Percentiles rank a stretch among this genome's conserved stretches.
Conservation (phyloP, 1,139 yeast genomes). For the Geotrichum citri-aurantii region DNA sequence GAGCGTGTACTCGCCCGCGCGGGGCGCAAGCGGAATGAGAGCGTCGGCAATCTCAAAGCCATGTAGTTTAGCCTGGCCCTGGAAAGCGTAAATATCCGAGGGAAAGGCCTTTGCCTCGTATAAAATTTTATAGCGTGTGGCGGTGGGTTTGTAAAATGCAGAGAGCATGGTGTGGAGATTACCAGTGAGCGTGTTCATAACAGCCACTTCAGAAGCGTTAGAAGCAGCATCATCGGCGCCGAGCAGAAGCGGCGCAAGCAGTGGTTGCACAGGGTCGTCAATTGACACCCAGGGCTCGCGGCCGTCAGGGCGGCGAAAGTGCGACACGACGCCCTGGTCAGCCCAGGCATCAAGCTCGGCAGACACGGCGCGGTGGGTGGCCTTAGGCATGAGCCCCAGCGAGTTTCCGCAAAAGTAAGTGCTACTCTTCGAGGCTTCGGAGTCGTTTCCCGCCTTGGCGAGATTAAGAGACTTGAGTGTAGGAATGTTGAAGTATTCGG, state of each 20-base stretch:
- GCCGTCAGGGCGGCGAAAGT: slow-evolving; percentile 59
- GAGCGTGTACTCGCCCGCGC: slow-evolving; percentile 50
- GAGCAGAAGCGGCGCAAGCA: slow-evolving; percentile 70
- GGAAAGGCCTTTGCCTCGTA: slow-evolving; percentile 89
- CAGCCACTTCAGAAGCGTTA: slow-evolving; percentile 57
- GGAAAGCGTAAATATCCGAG: slow-evolving; percentile 81
- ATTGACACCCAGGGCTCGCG: slow-evolving; percentile 68
- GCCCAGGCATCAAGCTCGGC: slow-evolving; percentile 80
- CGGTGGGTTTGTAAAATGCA: slow-evolving; percentile 64
- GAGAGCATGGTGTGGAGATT: slow-evolving; percentile 70
- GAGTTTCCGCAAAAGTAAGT: slow-evolving; percentile 87
- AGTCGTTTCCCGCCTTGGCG: slow-evolving; percentile 10
- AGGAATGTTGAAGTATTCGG: slow-evolving; percentile 51
- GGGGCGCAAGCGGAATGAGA: slow-evolving; percentile 58
- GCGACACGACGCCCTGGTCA: slow-evolving; percentile 74
- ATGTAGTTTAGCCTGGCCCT: slow-evolving; percentile 61
- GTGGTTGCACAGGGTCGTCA: slow-evolving; percentile 67
- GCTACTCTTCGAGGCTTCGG: slow-evolving; percentile 29
- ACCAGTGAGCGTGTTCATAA: slow-evolving; percentile 80
- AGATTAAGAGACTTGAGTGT: slow-evolving; percentile 45
- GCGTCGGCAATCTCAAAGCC: slow-evolving; percentile 54
- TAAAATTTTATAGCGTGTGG: slow-evolving; percentile 59
- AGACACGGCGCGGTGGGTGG: slow-evolving; percentile 51
- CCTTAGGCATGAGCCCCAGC: slow-evolving; percentile 77
- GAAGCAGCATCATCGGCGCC: slow-evolving; percentile 42